These are phyloP conservation scores for Neofusicoccum cordaticola DNA, from an alignment of 2,329 filamentous ascomycete species.

Conservation along the genomic window DNA sequence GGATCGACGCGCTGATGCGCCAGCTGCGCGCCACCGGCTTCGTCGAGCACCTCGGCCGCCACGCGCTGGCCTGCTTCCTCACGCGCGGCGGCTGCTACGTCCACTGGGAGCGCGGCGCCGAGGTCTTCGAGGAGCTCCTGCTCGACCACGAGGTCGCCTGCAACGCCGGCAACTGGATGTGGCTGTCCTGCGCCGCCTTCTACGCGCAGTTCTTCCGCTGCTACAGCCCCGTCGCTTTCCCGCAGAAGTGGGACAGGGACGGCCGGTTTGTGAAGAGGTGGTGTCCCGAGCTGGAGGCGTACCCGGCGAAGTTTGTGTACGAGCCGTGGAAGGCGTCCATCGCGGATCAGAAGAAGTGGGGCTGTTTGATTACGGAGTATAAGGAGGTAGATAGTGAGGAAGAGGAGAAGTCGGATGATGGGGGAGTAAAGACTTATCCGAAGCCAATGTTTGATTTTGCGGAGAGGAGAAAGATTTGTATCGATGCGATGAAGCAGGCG, in stretches of 20 bases:
- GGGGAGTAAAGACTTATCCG: slow-evolving; percentile 57
- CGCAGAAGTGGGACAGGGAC: slow-evolving; percentile 71
- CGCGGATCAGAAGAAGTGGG: slow-evolving; percentile 65
- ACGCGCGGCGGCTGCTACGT: slow-evolving; percentile 76
- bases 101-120: slow-evolving; percentile 74
- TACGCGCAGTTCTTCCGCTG: slow-evolving; percentile 69
- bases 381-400: slow-evolving; percentile 27
- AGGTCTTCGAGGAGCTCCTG: slow-evolving; percentile 74
- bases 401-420: slow-evolving; percentile 32
- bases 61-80: slow-evolving; percentile 78
- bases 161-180: slow-evolving; percentile 76
- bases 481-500: slow-evolving; percentile 68
- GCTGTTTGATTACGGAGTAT: slow-evolving; percentile 58
- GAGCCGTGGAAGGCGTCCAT: slow-evolving; percentile 75
- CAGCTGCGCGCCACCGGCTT: slow-evolving; percentile 70
- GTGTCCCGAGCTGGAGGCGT: slow-evolving; percentile 62
- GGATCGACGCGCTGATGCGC: slow-evolving; percentile 78
- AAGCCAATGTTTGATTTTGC: slow-evolving; percentile 77
- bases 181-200: slow-evolving; percentile 73
- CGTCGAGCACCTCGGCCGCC: slow-evolving; percentile 73
- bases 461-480: slow-evolving; percentile 59
- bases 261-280: slow-evolving; percentile 63
- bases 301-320: slow-evolving; percentile 70
- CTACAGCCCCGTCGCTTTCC: slow-evolving; percentile 69
- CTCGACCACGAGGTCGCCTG: slow-evolving; percentile 73